A percentile compares a stretch with the other conserved stretches of the same genome.
Evolutionary conservation across 352 stramenopile species (phyloP).

Genomic region (Phytophthora cryptogea): DNA sequence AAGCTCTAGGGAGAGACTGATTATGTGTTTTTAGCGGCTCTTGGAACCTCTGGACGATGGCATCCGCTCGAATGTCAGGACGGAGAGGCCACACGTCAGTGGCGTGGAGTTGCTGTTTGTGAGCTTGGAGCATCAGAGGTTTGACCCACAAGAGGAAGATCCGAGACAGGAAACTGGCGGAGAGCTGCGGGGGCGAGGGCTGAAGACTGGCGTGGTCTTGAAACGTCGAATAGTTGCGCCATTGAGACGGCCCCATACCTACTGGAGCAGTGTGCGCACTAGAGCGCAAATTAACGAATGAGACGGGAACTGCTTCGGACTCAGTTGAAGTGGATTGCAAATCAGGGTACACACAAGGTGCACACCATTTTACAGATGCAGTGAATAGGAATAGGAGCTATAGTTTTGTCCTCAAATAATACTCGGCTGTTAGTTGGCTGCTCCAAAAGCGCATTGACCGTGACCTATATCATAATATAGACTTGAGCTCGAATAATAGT

Average conservation of each 20-base stretch:
- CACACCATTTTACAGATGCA: slow-evolving; percentile 6
- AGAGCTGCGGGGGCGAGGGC: slow-evolving; percentile 15
- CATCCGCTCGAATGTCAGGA: slow-evolving; percentile 18
- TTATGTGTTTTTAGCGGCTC: slow-evolving; percentile 11
- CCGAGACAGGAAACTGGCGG: slow-evolving; percentile 37
- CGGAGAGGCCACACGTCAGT: slow-evolving; percentile 48
- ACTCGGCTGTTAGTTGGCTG: too few species aligned
- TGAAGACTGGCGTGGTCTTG: not conserved
- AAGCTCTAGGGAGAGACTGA: slow-evolving; percentile 33
- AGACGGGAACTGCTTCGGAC: not conserved
- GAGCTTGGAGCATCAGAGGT: slow-evolving; percentile 44
- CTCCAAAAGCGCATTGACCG: too few species aligned
- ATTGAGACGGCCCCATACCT: not conserved
- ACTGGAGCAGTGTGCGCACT: not conserved
- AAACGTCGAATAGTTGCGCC: slow-evolving; percentile 24
- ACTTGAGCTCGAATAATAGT: too few species aligned
- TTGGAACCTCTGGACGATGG: slow-evolving; percentile 29
- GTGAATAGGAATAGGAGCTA: not conserved
- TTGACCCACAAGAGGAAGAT: slow-evolving; percentile 48
- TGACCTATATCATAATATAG: too few species aligned
- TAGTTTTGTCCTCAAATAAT: too few species aligned
- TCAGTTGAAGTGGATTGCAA: slow-evolving; percentile 19
- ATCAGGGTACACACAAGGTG: slow-evolving; percentile 11
- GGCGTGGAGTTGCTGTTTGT: slow-evolving; percentile 44
- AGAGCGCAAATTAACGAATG: slow-evolving; percentile 16